A percentile compares a stretch with the other conserved stretches of the same genome.
phyloP scores from a whole-genome alignment of 2,329 filamentous ascomycete species.

The Raffaelea ambrosiae region DNA sequence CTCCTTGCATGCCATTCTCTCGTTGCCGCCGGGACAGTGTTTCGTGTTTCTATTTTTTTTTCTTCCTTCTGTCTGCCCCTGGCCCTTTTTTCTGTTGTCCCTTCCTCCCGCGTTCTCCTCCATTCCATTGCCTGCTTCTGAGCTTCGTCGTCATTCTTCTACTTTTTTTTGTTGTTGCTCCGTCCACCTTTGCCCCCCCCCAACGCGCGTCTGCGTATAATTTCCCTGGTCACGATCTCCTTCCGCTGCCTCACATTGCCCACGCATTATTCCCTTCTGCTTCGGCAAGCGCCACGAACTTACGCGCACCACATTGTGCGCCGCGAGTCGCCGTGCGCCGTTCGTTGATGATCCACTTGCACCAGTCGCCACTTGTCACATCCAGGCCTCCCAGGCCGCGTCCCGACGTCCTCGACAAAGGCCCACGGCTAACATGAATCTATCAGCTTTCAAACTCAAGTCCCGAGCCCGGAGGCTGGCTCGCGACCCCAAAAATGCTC shows the following conservation, averaged over 20 bases:
- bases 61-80: neutral
- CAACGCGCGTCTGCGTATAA: neutral
- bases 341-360: neutral
- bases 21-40: too few relatives aligned
- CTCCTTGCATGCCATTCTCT: neutral
- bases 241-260: too few relatives aligned
- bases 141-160: neutral
- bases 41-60: conserved; percentile 3
- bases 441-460: conserved; percentile 36
- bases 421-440: conserved; percentile 10
- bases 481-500: conserved; percentile 27
- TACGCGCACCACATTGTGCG: too few relatives aligned
- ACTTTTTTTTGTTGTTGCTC: neutral
- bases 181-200: neutral
- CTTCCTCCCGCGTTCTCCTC: neutral
- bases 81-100: neutral
- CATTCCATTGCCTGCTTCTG: neutral
- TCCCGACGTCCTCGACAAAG: neutral
- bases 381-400: neutral
- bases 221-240: too few relatives aligned
- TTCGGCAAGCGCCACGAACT: too few relatives aligned
- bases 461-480: conserved; percentile 33
- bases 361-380: neutral
- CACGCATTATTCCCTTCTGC: too few relatives aligned
- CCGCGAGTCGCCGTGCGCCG: neutral